A percentile compares a stretch with the other conserved stretches of the same genome.
Evolutionary conservation across 1,284 basidiomycete genomes (phyloP).

Genomic region (Marasmius oreades): DNA sequence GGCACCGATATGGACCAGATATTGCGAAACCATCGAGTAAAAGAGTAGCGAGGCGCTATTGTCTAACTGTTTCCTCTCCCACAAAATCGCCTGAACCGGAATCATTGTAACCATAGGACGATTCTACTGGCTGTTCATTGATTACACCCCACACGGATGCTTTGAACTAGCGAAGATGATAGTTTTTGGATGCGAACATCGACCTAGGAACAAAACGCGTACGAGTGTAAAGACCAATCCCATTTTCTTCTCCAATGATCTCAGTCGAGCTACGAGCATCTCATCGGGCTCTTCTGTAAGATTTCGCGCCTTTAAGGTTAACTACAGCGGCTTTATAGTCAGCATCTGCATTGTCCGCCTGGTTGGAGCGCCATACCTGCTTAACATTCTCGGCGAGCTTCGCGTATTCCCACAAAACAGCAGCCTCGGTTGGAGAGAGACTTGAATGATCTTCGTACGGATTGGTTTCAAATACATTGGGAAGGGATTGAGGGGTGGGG

Average conservation of each 20-base stretch:
- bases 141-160: conserved; percentile 94
- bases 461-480: conserved; percentile 52
- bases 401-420: too few species aligned
- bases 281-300: conserved; percentile 72
- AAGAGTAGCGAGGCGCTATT: conserved; percentile 15
- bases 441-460: conserved; percentile 67
- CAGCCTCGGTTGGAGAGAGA: conserved; percentile 55
- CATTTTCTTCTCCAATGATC: conserved; percentile 90
- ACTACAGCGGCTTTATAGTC: too few species aligned
- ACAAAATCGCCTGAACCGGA: conserved; percentile 18
- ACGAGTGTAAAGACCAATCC: conserved; percentile 89
- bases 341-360: not conserved
- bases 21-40: not conserved
- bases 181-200: too few species aligned
- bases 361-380: conserved; percentile 43
- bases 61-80: conserved; percentile 33
- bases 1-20: not conserved
- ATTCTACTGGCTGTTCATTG: conserved; percentile 72
- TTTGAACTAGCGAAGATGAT: conserved; percentile 64
- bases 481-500: conserved; percentile 4
- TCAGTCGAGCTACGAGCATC: conserved; percentile 69
- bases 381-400: conserved; percentile 71
- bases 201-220: too few species aligned
- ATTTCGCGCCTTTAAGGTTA: conserved; percentile 55
- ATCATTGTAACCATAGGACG: conserved; percentile 11